A percentile compares a stretch with the other conserved stretches of the same genome.
Conservation (phyloP, 108 stramenopile species). For the Nannochloropsis salina region DNA sequence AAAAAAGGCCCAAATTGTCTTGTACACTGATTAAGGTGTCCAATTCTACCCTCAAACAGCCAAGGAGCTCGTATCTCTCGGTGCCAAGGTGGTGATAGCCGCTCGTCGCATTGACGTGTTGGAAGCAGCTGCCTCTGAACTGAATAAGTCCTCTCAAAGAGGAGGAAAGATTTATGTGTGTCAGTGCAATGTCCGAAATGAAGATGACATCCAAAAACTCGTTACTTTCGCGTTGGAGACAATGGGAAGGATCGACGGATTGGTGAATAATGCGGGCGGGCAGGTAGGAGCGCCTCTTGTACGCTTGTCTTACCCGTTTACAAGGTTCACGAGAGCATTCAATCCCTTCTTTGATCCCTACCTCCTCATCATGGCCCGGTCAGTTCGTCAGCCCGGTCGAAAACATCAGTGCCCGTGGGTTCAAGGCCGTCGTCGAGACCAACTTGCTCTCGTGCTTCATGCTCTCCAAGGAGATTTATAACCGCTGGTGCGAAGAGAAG, state of each 20-base stretch:
- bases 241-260: conserved; percentile 59
- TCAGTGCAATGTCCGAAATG: conserved; percentile 56
- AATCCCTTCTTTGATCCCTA: no score
- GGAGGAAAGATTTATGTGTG: conserved; percentile 23
- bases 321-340: no score
- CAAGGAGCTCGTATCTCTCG: conserved; percentile 55
- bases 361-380: no score
- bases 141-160: conserved; percentile 49
- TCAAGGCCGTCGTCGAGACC: conserved; percentile 68
- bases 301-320: no score
- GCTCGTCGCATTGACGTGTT: conserved; percentile 61
- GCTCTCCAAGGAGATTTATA: conserved; percentile 5
- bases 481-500: neutral
- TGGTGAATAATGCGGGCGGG: conserved; percentile 78
- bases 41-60: neutral
- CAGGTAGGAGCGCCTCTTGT: neutral
- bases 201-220: conserved; percentile 60
- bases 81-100: conserved; percentile 71
- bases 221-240: conserved; percentile 49
- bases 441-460: conserved; percentile 52
- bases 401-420: conserved; percentile 51
- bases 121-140: conserved; percentile 56
- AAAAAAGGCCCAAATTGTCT: no score
- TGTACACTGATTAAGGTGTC: no score
- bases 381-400: conserved; percentile 5